These are phyloP conservation scores for Castanea mollissima DNA, from an alignment of 306 rosid genomes.

Conservation along the genomic window DNA sequence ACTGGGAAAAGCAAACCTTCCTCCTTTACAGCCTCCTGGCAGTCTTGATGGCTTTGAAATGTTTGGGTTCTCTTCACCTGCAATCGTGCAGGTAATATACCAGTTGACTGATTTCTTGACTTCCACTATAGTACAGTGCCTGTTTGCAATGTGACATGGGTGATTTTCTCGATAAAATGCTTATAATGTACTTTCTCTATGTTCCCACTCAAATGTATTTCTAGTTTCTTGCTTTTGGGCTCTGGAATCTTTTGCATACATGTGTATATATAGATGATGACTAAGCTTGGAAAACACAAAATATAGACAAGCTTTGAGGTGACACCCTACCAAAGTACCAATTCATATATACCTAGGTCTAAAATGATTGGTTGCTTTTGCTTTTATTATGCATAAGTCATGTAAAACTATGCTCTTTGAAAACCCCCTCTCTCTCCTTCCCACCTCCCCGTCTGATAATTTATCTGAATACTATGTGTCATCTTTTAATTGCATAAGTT, in stretches of 20 bases:
- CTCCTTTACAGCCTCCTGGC: constrained; percentile 98
- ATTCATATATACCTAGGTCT: not conserved
- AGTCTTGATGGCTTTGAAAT: constrained; percentile 97
- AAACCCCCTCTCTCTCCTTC: not conserved
- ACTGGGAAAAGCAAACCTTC: constrained; percentile 70
- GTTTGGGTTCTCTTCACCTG: constrained; percentile 98
- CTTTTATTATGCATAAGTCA: not conserved
- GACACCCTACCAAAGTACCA: not conserved
- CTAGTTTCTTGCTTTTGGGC: not conserved
- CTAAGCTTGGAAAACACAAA: not conserved
- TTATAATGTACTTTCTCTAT: not conserved
- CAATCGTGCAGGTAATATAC: constrained; percentile 85
- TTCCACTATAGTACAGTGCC: not conserved
- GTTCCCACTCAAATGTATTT: not conserved
- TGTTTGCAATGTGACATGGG: not conserved
- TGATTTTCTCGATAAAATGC: not conserved
- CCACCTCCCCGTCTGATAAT: not conserved
- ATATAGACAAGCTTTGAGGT: not conserved
- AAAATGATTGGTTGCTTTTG: not conserved
- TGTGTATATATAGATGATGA: not conserved
- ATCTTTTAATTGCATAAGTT: not conserved
- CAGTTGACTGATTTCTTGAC: not conserved
- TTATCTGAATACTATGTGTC: not conserved
- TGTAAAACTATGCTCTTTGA: not conserved
- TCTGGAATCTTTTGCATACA: too few relatives aligned